Percentiles rank a stretch among this genome's conserved stretches.
Evolutionary conservation across 2,329 filamentous ascomycete genomes (phyloP).

Genomic region (Cercospora zeina): DNA sequence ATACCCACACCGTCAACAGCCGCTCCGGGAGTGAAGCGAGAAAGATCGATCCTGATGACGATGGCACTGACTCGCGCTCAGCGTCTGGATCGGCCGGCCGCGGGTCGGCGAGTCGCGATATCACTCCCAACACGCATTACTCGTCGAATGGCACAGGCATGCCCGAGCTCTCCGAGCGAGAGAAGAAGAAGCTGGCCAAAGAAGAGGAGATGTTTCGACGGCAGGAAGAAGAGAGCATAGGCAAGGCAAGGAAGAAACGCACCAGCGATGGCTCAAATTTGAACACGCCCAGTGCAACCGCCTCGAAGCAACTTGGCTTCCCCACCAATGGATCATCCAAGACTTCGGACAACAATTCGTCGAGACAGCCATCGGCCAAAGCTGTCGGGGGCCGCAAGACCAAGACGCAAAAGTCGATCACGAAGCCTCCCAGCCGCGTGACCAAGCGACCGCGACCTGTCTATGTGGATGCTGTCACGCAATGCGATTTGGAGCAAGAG

Average conservation of each 20-base stretch:
- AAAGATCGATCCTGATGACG: slow-evolving; percentile 53
- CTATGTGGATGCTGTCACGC: slow-evolving; percentile 36
- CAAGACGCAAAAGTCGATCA: slow-evolving; percentile 26
- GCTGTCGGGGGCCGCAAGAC: slow-evolving; percentile 27
- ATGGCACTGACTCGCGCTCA: slow-evolving; percentile 60
- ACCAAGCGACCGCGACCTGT: slow-evolving; percentile 34
- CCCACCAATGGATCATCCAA: slow-evolving; percentile 35
- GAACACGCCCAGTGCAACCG: slow-evolving; percentile 51
- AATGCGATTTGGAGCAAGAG: slow-evolving; percentile 42
- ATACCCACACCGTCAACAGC: slow-evolving; percentile 57
- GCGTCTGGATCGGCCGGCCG: slow-evolving; percentile 58
- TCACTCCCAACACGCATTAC: slow-evolving; percentile 59
- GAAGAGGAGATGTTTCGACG: slow-evolving; percentile 63
- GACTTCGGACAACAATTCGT: slow-evolving; percentile 30
- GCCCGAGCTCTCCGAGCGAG: slow-evolving; percentile 60
- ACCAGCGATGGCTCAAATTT: slow-evolving; percentile 57
- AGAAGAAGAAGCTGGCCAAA: slow-evolving; percentile 63
- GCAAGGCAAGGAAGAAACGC: slow-evolving; percentile 57
- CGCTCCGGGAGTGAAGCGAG: slow-evolving; percentile 61
- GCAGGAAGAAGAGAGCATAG: slow-evolving; percentile 59
- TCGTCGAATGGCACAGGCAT: slow-evolving; percentile 47
- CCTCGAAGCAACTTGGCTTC: slow-evolving; percentile 46
- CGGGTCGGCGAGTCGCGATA: slow-evolving; percentile 60
- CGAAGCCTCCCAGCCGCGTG: slow-evolving; percentile 19
- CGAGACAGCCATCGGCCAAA: slow-evolving; percentile 27